These are phyloP conservation scores for Candida odintsovae DNA, from an alignment of 805 yeast species.

Conservation along the genomic window DNA sequence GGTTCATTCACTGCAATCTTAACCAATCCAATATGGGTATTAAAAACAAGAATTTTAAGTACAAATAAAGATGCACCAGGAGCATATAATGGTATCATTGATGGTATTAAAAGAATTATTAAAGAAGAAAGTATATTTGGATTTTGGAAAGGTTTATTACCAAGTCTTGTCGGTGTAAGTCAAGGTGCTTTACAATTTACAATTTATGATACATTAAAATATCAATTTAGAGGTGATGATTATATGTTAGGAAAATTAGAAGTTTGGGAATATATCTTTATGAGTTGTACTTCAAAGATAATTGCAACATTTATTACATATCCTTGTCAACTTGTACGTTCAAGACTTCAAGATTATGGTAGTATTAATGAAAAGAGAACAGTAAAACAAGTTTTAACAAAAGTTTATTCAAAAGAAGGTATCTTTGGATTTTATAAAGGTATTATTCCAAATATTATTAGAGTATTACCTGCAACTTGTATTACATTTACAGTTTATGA, in stretches of 20 bases:
- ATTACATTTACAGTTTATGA: conserved; percentile 87
- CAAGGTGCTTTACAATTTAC: conserved; percentile 90
- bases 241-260: conserved; percentile 27
- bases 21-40: conserved; percentile 94
- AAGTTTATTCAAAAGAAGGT: conserved; percentile 48
- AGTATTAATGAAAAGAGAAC: conserved; percentile 24
- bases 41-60: conserved; percentile 70
- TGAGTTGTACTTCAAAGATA: conserved; percentile 66
- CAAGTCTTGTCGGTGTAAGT: conserved; percentile 74
- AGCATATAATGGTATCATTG: conserved; percentile 52
- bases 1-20: conserved; percentile 70
- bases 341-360: conserved; percentile 60
- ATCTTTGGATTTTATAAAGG: conserved; percentile 78
- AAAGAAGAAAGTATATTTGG: conserved; percentile 52
- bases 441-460: conserved; percentile 61
- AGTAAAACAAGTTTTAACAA: conserved; percentile 27
- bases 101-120: conserved; percentile 47
- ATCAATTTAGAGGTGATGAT: conserved; percentile 22
- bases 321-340: conserved; percentile 77
- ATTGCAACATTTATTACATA: conserved; percentile 64
- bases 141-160: conserved; percentile 69
- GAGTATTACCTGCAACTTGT: conserved; percentile 92
- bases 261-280: conserved; percentile 52
- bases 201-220: conserved; percentile 74
- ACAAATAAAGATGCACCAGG: conserved; percentile 33